Evolutionary conservation across 2,329 filamentous ascomycete genomes (phyloP), one percentile per base, ranked within the genome.

Genomic region (Fusarium kyushuense): DNA sequence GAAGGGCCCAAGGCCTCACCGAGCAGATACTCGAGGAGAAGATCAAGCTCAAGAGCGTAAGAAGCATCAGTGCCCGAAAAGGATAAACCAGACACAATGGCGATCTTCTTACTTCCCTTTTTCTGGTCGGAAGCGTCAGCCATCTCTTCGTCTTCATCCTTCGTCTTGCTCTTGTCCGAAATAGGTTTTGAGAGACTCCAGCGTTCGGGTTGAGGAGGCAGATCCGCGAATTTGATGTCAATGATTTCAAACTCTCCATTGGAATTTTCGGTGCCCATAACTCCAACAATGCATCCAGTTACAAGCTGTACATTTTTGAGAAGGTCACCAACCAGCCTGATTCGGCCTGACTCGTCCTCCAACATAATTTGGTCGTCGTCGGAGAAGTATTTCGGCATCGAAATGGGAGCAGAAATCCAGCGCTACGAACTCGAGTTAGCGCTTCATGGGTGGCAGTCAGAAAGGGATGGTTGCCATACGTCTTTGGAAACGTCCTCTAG

Each of bases 401-500:
- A 86, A 16, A 92, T 89, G 11, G 94, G 94, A 2, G 92, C 93
- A 1, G 92, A 90, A 61, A 97, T 93, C 90, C 93, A 97, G 76
- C 94, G 92, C 91, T 96, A 67, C 9, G 43, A 6, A 10, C 4
- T 27, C 4, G 25, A 17, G 42, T 72, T 45, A 61, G 58, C 42
- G 32, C n/a, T 48, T 23, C 27, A 19, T 25, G 21, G 21, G 25
- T 35, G 23, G 42, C 11, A 21, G 14, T 21, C 8, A 27, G 35
- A n/a, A 23, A 42, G 23, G 13, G 2, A 45, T 17, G 32, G 19
- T 38, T 32, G 25, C 13, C 87, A 69, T 81, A 94, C 92, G 79
- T 97, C 95, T 80, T 96, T 97, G 40, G 92, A 91, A 41, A 99
- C 92, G 73, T 99, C 96, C 62, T 97, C 94, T 33, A 99, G 82